Evolutionary conservation across 176 grass and related monocot genomes (phyloP).

Genomic region (Chloris gayana): DNA sequence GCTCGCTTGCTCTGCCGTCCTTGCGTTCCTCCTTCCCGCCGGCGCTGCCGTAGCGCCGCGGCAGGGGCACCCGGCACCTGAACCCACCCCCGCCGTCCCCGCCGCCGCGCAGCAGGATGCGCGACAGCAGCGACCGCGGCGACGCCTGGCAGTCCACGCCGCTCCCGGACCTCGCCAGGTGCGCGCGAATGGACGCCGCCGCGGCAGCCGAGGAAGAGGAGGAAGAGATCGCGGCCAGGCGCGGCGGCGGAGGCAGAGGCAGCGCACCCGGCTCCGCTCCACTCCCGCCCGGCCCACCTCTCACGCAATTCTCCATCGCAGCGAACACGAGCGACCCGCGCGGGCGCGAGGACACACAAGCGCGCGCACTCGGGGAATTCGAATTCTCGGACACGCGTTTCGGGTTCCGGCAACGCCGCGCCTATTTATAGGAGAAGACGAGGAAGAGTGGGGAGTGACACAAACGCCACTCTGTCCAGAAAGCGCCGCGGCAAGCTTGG

Average conservation of each 20-base stretch:
- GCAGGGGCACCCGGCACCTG: slow-evolving; percentile 56
- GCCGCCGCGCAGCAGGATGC: slow-evolving; percentile 48
- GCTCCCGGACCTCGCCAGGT: slow-evolving; percentile 22
- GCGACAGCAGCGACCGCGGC: slow-evolving; percentile 61
- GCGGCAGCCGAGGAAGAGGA: not conserved
- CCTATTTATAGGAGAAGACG: slow-evolving; percentile 40
- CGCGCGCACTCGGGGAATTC: slow-evolving; percentile 20
- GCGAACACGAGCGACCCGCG: not conserved
- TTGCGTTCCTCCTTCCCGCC: slow-evolving; percentile 33
- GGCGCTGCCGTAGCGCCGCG: slow-evolving; percentile 33
- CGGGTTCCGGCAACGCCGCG: not conserved
- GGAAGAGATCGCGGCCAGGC: not conserved
- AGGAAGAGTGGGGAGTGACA: not conserved
- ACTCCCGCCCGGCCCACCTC: not conserved
- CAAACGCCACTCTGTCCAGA: not conserved
- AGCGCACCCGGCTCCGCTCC: not conserved
- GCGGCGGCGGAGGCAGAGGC: slow-evolving; percentile 50
- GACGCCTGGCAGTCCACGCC: slow-evolving; percentile 43
- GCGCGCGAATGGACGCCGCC: slow-evolving; percentile 41
- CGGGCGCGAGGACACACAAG: not conserved
- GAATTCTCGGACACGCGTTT: slow-evolving; percentile 11
- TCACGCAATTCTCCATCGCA: slow-evolving; percentile 38
- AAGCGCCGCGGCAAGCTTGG: slow-evolving; percentile 23
- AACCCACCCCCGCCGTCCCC: slow-evolving; percentile 35
- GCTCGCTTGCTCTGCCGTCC: slow-evolving; percentile 13